Evolutionary conservation across 345 rosid species (phyloP).

Genomic region (Excoecaria cochinchinensis): DNA sequence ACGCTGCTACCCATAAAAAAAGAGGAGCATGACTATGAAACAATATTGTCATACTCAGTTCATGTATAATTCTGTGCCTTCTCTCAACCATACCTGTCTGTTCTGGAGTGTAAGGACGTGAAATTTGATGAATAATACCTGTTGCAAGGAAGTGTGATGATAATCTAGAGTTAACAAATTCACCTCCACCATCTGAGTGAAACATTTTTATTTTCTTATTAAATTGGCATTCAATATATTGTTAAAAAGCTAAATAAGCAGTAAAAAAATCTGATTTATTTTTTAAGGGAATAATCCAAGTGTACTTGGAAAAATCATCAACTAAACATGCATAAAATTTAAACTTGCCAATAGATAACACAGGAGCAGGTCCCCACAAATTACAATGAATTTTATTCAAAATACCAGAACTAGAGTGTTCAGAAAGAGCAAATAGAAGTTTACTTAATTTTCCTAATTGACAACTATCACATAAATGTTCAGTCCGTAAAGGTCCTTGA

Average conservation of each 20-base stretch:
- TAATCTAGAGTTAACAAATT: not conserved
- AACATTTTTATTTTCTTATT: not conserved
- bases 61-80: not conserved
- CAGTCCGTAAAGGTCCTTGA: too few species aligned
- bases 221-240: not conserved
- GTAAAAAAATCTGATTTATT: not conserved
- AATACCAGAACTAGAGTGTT: not conserved
- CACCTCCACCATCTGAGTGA: not conserved
- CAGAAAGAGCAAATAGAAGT: not conserved
- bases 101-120: not conserved
- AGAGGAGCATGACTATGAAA: not conserved
- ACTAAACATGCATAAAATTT: not conserved
- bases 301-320: not conserved
- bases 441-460: not conserved
- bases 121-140: not conserved
- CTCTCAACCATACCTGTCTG: not conserved
- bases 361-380: not conserved
- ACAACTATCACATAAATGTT: not conserved
- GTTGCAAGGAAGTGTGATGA: not conserved
- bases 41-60: not conserved
- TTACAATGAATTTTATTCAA: not conserved
- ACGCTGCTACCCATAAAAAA: too few species aligned
- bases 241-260: not conserved
- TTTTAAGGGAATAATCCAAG: not conserved
- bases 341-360: not conserved